Conservation (phyloP, 805 yeast genomes). For the Isabelozyma pseudorhagii region DNA sequence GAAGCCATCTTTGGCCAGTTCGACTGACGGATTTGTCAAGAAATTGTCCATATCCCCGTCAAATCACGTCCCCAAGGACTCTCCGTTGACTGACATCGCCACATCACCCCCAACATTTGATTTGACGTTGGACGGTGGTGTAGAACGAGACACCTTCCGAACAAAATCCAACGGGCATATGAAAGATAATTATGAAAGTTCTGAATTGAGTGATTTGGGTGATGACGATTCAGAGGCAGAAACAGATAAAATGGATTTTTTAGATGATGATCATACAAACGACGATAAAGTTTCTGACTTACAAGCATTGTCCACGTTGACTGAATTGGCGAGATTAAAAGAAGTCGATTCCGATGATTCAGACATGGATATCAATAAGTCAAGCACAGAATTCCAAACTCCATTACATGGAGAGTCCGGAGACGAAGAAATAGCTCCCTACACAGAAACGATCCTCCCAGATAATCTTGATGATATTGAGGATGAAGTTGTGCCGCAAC, state of each 20-base stretch:
- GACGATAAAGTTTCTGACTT: conserved; percentile 29
- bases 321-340: conserved; percentile 38
- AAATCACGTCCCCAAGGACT: conserved; percentile 21
- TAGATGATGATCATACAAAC: conserved; percentile 29
- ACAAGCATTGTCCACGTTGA: conserved; percentile 37
- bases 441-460: not conserved
- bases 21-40: not conserved
- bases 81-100: conserved; percentile 40
- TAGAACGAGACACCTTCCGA: not conserved
- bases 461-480: conserved; percentile 5
- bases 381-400: conserved; percentile 4
- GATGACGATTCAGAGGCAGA: conserved; percentile 81
- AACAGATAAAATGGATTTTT: conserved; percentile 76
- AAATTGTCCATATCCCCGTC: conserved; percentile 1
- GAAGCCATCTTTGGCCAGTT: not conserved
- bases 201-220: conserved; percentile 50
- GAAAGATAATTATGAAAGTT: conserved; percentile 32
- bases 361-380: conserved; percentile 13
- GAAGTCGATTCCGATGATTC: conserved; percentile 36
- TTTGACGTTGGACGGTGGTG: conserved; percentile 11
- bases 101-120: conserved; percentile 39
- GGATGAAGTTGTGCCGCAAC: conserved; percentile 12
- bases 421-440: conserved; percentile 3
- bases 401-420: not conserved
- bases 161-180: not conserved